Conservation (phyloP, 2,329 filamentous ascomycete species). For the Chalaropsis thielavioides region DNA sequence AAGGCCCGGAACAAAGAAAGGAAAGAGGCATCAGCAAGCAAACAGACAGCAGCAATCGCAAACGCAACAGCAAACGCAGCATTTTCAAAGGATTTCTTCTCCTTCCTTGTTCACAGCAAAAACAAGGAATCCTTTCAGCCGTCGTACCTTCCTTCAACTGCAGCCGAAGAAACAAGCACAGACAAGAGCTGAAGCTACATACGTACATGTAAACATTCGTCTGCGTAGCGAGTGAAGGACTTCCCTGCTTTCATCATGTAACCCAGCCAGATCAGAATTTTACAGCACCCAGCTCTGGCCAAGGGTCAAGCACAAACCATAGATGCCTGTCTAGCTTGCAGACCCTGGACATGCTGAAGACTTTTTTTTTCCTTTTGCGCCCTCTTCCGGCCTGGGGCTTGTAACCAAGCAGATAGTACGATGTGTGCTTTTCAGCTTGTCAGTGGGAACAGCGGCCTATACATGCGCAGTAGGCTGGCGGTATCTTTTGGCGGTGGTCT, state of each 20-base stretch:
- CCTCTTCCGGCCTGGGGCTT: neutral
- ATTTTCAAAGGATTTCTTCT: neutral
- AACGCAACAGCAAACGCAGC: too few species aligned
- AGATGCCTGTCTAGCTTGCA: too few species aligned
- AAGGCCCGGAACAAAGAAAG: neutral
- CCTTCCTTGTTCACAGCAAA: neutral
- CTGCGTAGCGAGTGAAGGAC: neutral
- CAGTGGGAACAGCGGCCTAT: neutral
- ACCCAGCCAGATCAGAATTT: neutral
- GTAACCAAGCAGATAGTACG: neutral
- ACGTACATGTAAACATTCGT: neutral
- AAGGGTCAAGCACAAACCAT: neutral
- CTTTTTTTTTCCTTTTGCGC: too few species aligned
- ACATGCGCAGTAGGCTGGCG: too few species aligned
- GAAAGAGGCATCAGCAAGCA: neutral
- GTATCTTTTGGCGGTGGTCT: too few species aligned
- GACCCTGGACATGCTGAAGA: too few species aligned
- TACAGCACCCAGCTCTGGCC: neutral
- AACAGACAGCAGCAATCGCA: too few species aligned
- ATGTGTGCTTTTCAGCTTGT: neutral
- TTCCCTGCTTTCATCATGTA: neutral
- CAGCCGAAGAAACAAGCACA: neutral
- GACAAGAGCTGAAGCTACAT: neutral
- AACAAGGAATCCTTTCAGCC: neutral
- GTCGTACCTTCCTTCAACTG: neutral